phyloP scores from a whole-genome alignment of 352 stramenopile genomes.

The Phytophthora litchii region DNA sequence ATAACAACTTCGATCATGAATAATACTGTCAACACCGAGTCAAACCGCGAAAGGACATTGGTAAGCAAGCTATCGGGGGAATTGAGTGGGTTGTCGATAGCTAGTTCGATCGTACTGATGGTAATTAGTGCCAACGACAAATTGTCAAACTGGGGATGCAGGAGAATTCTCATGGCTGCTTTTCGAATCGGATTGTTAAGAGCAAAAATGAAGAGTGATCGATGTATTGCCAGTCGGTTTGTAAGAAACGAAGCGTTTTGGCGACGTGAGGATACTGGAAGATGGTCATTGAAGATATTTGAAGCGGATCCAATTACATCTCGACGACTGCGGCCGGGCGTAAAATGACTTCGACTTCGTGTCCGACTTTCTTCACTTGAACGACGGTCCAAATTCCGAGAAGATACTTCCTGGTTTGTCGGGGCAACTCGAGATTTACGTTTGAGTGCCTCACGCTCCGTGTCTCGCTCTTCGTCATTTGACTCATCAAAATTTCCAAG shows the following conservation, averaged over 20 bases:
- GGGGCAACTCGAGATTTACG: conserved; percentile 36
- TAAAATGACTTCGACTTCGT: conserved; percentile 18
- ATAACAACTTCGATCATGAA: conserved; percentile 89
- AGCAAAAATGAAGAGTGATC: conserved; percentile 53
- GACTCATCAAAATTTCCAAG: conserved; percentile 88
- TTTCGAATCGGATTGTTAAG: conserved; percentile 60
- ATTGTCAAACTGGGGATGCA: conserved; percentile 77
- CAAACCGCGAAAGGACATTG: conserved; percentile 59
- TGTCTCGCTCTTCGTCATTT: conserved; percentile 55
- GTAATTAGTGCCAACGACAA: conserved; percentile 75
- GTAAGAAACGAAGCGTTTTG: conserved; percentile 18
- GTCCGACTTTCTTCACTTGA: conserved; percentile 23
- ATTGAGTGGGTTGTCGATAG: conserved; percentile 79
- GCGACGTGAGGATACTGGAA: not conserved
- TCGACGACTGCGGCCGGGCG: conserved; percentile 26
- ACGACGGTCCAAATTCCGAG: conserved; percentile 11
- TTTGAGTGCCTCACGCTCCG: conserved; percentile 46
- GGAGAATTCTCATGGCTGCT: conserved; percentile 50
- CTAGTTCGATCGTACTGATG: conserved; percentile 71
- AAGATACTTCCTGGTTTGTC: conserved; percentile 17
- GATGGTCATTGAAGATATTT: conserved; percentile 44
- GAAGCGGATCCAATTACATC: conserved; percentile 20
- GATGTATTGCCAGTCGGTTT: conserved; percentile 23
- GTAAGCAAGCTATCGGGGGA: conserved; percentile 47
- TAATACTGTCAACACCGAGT: conserved; percentile 74